Evolutionary conservation across 2,329 filamentous ascomycete species (phyloP).

Genomic region (Colletotrichum destructivum): DNA sequence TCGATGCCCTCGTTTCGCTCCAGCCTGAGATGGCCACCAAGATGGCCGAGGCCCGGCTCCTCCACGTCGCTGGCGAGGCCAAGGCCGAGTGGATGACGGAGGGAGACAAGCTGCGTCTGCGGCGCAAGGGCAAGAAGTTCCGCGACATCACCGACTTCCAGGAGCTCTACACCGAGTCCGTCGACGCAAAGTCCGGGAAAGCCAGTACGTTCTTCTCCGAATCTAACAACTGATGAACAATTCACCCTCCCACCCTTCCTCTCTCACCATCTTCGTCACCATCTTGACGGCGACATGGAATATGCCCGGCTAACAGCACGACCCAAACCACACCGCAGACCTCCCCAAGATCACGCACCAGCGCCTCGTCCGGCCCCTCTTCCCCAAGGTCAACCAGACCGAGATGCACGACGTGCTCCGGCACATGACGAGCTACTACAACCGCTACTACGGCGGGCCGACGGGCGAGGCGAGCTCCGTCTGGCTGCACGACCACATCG

Average conservation of each 20-base stretch:
- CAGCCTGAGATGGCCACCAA: slow-evolving; percentile 47
- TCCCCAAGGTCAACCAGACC: slow-evolving; percentile 71
- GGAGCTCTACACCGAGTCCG: slow-evolving; percentile 59
- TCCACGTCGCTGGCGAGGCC: slow-evolving; percentile 76
- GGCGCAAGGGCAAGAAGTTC: slow-evolving; percentile 77
- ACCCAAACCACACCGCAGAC: slow-evolving; percentile 43
- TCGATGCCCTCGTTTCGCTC: slow-evolving; percentile 48
- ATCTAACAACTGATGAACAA: no score
- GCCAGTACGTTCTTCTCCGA: slow-evolving; percentile 45
- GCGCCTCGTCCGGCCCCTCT: slow-evolving; percentile 68
- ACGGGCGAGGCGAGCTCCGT: slow-evolving; percentile 51
- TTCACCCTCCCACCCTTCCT: no score
- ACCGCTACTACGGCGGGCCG: slow-evolving; percentile 66
- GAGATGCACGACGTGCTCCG: slow-evolving; percentile 77
- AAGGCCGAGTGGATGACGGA: slow-evolving; percentile 78
- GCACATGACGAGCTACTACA: slow-evolving; percentile 73
- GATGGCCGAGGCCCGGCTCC: slow-evolving; percentile 65
- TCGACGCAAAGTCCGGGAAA: slow-evolving; percentile 47
- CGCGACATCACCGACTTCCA: slow-evolving; percentile 79
- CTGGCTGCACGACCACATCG: slow-evolving; percentile 55
- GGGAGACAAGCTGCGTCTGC: slow-evolving; percentile 79
- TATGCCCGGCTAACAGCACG: background rate
- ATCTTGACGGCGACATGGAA: no score
- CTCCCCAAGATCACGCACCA: slow-evolving; percentile 62
- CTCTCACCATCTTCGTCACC: fast-evolving